A percentile compares a stretch with the other conserved stretches of the same genome.
phyloP scores from a whole-genome alignment of 2,329 filamentous ascomycete genomes.

The Penicillium sp. region DNA sequence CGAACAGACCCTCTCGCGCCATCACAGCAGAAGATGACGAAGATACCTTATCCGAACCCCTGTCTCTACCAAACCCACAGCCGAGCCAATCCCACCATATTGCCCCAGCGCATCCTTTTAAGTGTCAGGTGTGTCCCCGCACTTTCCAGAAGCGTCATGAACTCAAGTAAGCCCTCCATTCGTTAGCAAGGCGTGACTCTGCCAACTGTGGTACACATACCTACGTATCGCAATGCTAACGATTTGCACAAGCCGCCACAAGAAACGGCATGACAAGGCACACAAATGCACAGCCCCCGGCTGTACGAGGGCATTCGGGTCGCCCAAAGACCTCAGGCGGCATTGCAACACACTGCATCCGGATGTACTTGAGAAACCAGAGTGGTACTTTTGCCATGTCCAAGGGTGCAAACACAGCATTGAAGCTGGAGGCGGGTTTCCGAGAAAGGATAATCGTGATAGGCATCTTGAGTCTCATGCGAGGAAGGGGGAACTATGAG shows the following conservation, averaged over 20 bases:
- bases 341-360: background rate
- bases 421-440: background rate
- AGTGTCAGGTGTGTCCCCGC: background rate
- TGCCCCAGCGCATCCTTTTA: background rate
- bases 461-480: conserved; percentile 4
- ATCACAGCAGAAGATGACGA: background rate
- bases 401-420: background rate
- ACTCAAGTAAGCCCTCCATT: background rate
- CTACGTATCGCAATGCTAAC: too few relatives aligned
- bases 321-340: background rate
- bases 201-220: too few relatives aligned
- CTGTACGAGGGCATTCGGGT: background rate
- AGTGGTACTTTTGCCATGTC: background rate
- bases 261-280: background rate
- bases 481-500: conserved; percentile 6
- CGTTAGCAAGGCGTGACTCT: too few relatives aligned
- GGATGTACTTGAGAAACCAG: background rate
- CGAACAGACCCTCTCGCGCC: background rate
- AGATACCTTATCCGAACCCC: too few relatives aligned
- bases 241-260: background rate
- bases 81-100: background rate
- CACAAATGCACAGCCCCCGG: background rate
- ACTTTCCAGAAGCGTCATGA: background rate
- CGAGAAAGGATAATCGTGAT: conserved; percentile 5
- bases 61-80: background rate